Percentiles rank a stretch among this genome's conserved stretches.
Evolutionary conservation across 306 rosid species (phyloP).

Genomic region (Vigna unguiculata): DNA sequence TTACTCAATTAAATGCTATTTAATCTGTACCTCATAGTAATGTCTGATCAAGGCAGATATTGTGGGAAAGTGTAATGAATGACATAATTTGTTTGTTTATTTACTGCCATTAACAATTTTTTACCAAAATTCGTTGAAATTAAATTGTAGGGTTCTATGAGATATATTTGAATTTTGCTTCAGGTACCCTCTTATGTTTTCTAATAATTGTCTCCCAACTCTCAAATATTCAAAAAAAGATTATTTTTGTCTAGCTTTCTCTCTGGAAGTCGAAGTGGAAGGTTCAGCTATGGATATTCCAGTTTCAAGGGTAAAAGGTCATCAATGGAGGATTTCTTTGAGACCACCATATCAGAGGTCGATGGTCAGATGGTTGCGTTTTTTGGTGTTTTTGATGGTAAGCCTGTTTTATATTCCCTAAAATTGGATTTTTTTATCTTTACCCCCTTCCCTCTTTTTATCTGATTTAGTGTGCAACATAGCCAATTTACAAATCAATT

Average conservation of each 20-base stretch:
- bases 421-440: conserved; percentile 9
- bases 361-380: conserved; percentile 90
- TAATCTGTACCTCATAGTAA: neutral
- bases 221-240: conserved; percentile 9
- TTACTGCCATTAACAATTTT: conserved; percentile 30
- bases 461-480: neutral
- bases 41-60: conserved; percentile 21
- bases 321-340: conserved; percentile 94
- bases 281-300: conserved; percentile 88
- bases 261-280: conserved; percentile 67
- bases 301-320: conserved; percentile 92
- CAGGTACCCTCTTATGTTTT: conserved; percentile 6
- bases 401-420: conserved; percentile 33
- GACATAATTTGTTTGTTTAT: conserved; percentile 11
- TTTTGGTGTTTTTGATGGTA: conserved; percentile 97
- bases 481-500: neutral
- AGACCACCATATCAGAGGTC: conserved; percentile 74
- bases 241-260: conserved; percentile 56
- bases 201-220: conserved; percentile 27
- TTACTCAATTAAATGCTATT: conserved; percentile 10
- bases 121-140: neutral
- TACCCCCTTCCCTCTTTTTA: neutral
- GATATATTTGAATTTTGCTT: conserved; percentile 8
- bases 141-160: conserved; percentile 9
- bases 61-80: conserved; percentile 18